These are phyloP conservation scores for Colletotrichum cereale DNA, from an alignment of 2,329 filamentous ascomycete genomes.

Conservation along the genomic window DNA sequence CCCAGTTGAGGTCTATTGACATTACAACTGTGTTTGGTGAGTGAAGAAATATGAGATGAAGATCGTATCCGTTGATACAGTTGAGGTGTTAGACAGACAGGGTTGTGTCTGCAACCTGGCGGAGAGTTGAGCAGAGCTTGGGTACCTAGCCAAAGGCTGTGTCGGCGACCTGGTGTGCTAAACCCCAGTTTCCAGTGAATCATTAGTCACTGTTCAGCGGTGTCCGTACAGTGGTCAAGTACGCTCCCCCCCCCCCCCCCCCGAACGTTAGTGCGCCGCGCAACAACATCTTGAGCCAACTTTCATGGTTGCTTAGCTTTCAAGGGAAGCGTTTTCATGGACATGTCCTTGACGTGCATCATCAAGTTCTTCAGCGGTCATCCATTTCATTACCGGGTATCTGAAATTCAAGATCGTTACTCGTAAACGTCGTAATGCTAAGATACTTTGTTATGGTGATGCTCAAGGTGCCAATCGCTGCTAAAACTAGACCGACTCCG, in stretches of 20 bases:
- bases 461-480: slow-evolving; percentile 4
- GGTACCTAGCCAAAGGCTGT: not conserved
- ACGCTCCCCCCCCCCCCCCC: not conserved
- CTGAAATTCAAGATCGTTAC: slow-evolving; percentile 30
- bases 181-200: slow-evolving; percentile 6
- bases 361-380: not conserved
- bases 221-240: too few relatives aligned
- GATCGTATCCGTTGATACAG: not conserved
- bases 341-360: not conserved
- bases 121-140: not conserved
- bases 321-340: not conserved
- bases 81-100: not conserved
- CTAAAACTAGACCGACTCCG: slow-evolving; percentile 10
- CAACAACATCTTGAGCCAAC: not conserved
- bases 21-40: slow-evolving; percentile 61
- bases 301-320: not conserved
- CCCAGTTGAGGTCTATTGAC: slow-evolving; percentile 99
- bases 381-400: slow-evolving; percentile 34
- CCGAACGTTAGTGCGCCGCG: too few relatives aligned
- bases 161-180: not conserved
- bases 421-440: slow-evolving; percentile 32
- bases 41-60: not conserved
- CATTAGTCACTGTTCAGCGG: not conserved
- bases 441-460: slow-evolving; percentile 1
- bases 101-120: not conserved